Evolutionary conservation across 2,329 filamentous ascomycete species (phyloP).

Genomic region (Scytalidium lignicola): DNA sequence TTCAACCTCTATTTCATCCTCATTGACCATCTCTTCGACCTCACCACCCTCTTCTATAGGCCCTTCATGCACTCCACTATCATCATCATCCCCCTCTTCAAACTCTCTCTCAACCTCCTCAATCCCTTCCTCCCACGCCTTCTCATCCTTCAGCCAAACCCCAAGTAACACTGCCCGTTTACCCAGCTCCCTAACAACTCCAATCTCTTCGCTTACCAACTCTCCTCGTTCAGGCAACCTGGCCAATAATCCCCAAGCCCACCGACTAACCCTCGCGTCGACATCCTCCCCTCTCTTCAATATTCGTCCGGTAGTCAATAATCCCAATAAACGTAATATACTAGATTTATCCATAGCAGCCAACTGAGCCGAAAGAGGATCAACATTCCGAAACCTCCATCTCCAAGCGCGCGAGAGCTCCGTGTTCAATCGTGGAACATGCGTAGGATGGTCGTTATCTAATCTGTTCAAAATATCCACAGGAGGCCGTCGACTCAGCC

Average conservation of each 20-base stretch:
- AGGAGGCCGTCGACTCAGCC: constrained; percentile 53
- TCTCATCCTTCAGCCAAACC: constrained; percentile 28
- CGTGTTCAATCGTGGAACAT: constrained; percentile 35
- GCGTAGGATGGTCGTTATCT: constrained; percentile 43
- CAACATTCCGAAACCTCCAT: constrained; percentile 43
- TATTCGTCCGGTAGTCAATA: constrained; percentile 57
- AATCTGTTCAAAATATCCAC: constrained; percentile 47
- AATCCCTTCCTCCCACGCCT: constrained; percentile 34
- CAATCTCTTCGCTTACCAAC: constrained; percentile 70
- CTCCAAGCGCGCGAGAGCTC: constrained; percentile 46
- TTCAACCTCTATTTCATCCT: constrained; percentile 16
- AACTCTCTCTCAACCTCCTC: constrained; percentile 43
- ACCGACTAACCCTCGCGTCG: constrained; percentile 65
- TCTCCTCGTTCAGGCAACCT: constrained; percentile 69
- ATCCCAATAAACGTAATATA: constrained; percentile 59
- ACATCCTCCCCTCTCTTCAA: constrained; percentile 55
- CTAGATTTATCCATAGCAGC: constrained; percentile 62
- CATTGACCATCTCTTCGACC: constrained; percentile 29
- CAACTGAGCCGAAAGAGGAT: constrained; percentile 55
- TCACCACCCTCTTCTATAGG: constrained; percentile 28
- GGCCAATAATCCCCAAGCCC: constrained; percentile 81
- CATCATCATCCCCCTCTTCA: constrained; percentile 24
- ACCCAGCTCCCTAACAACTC: constrained; percentile 71
- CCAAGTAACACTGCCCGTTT: constrained; percentile 61
- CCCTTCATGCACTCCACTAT: constrained; percentile 20